Evolutionary conservation across 345 rosid genomes (phyloP), one percentile per base, ranked within the genome.

Genomic region (Eucalyptus sideroxylon): DNA sequence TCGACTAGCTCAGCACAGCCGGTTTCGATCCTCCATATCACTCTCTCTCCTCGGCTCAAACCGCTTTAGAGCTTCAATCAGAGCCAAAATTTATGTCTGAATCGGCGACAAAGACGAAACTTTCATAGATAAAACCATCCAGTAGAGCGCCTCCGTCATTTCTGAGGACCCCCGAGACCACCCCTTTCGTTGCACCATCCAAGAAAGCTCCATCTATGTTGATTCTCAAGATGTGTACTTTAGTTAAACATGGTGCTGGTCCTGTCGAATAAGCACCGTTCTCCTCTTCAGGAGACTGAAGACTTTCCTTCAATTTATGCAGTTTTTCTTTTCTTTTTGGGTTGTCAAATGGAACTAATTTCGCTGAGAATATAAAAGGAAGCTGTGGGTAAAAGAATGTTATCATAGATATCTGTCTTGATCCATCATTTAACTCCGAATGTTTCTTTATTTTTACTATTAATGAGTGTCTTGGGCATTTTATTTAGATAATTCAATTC

Each of bases 61-160:
- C 1, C 19, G 3, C 40, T 8, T 67, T 2, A 16, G 40, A 31
- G 23, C 21, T 67, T 67, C 80, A 8, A 67, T 67, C 3, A 31
- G 40, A 31, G 11, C 80, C 80, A 31, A 67, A 31, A 67, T 16
- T n/a, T 31, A 6, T 1, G 40, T 31, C 9, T 8, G 80, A 67
- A 67, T 16, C 23, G 3, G 21, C 21, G 40, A 67, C 6, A 6
- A 30, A 31, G 17, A 31, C 40, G 16, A 1, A 16, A n/a, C 23
- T 67, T 67, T 37, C 40, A 37, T 37, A 4, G 5, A 4, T 37
- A 37, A 37, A 37, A 37, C 4, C 40, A 37, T 37, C 40, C 40
- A 37, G 40, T 37, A 37, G 8, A 42, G 8, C 37, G 0, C 37
- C 10, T 65, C 19, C 1, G 0, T 65, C 9, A 65, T n/a, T 3